Evolutionary conservation across 345 rosid species (phyloP), one percentile per base, ranked within the genome.

Genomic region (Raphanus raphanistrum): DNA sequence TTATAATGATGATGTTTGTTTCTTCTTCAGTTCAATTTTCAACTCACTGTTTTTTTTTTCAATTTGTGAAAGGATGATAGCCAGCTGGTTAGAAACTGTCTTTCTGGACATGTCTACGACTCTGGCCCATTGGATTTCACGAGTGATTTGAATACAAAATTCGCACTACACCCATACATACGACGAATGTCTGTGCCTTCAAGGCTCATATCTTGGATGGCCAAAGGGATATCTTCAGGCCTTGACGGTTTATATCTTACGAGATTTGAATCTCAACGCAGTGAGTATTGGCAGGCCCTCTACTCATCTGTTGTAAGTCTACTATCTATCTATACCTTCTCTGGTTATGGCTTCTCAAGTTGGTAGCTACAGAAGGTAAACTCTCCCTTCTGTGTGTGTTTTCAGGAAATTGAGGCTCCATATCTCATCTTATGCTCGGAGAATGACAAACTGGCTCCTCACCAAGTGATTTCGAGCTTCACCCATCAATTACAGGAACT

Each of bases 41-140:
- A 16, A 6, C 77, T 73, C 35, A 67, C 0, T 25, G 15, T 1
- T 11, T 69, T 32, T 69, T 62, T 7, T 8, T 2, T 1, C 1
- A 5, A 8, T 15, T 72, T 75, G 60, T 80, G 77, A 79, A 79
- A 94, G 98, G 95, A 86, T 73, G 92, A 82, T 76, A 84, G 84
- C 80, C 88, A 82, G 68, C 79, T 90, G 82, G 84, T 92, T 69
- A 87, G 93, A 74, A 84, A 68, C 79, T 95, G 99, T 81, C 71
- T 92, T 62, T 88, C 89, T 76, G 98, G 97, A 75, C 91, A 90
- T 70, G 85, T 92, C 75, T 95, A 89, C 58, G 99, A 92, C 76
- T 95, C 99, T 73, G 70, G 98, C 35, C 97, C 99, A 0, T 75
- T 91, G 71, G 97, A 95, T 86, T 91, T 95, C 69, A 89, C 90